Conservation (phyloP, 352 stramenopile genomes). For the Phytophthora boehmeriae region DNA sequence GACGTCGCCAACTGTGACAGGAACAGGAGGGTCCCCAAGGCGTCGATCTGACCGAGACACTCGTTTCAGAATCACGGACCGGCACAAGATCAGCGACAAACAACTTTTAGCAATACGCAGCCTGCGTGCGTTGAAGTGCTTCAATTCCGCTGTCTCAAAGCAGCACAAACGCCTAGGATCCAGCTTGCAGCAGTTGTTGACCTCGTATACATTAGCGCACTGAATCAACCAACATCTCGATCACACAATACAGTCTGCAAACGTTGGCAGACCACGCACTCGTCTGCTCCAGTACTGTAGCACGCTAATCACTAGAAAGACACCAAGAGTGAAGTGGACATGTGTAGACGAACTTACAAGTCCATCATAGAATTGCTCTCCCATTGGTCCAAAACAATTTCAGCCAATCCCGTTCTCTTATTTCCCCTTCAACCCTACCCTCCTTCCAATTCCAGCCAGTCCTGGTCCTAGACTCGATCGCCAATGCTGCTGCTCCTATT, state of each 20-base stretch:
- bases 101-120: background rate
- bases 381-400: too few species aligned
- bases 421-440: constrained; percentile 3
- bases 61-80: background rate
- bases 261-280: too few species aligned
- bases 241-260: too few species aligned
- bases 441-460: background rate
- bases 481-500: constrained; percentile 8
- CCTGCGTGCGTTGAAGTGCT: background rate
- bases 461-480: background rate
- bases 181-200: too few species aligned
- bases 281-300: too few species aligned
- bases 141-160: background rate
- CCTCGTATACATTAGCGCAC: too few species aligned
- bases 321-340: too few species aligned
- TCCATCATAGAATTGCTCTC: too few species aligned
- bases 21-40: constrained; percentile 15
- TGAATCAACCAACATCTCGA: too few species aligned
- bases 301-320: too few species aligned
- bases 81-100: constrained; percentile 6
- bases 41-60: constrained; percentile 2
- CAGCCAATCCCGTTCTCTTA: background rate
- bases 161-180: background rate
- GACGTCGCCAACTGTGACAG: constrained; percentile 10
- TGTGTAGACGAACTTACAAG: too few species aligned